These are phyloP conservation scores for Periglandula ipomoeae DNA, from an alignment of 2,329 filamentous ascomycete genomes.

Conservation along the genomic window DNA sequence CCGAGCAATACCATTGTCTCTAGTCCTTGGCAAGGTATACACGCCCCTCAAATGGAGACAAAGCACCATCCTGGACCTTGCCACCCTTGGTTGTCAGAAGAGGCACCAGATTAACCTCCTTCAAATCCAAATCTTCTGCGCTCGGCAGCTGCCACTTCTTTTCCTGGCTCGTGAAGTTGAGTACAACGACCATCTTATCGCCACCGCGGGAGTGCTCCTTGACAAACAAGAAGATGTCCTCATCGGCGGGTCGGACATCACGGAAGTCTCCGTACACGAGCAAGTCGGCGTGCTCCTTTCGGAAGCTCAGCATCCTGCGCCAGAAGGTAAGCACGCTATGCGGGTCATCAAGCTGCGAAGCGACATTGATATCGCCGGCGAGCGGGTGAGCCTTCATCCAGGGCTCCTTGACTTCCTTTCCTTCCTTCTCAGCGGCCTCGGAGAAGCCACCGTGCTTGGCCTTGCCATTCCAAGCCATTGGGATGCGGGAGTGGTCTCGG, in stretches of 20 bases:
- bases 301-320: constrained; percentile 20
- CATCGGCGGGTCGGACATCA: constrained; percentile 15
- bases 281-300: constrained; percentile 22
- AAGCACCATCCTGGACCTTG: constrained; percentile 9
- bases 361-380: constrained; percentile 41
- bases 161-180: constrained; percentile 23
- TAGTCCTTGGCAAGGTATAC: constrained; percentile 15
- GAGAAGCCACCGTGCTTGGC: constrained; percentile 25
- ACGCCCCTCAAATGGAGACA: constrained; percentile 23
- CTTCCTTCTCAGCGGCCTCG: constrained; percentile 23
- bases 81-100: constrained; percentile 19
- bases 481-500: constrained; percentile 57
- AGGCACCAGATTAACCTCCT: constrained; percentile 13
- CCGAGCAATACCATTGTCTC: not conserved
- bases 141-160: constrained; percentile 17
- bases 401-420: constrained; percentile 17
- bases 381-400: constrained; percentile 26
- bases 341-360: constrained; percentile 36
- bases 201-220: constrained; percentile 19
- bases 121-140: constrained; percentile 15
- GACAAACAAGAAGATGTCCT: constrained; percentile 18
- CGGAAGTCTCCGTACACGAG: constrained; percentile 26
- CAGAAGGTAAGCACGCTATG: constrained; percentile 26
- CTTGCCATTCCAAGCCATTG: constrained; percentile 52
- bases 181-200: constrained; percentile 18